Percentiles rank a stretch among this genome's conserved stretches.
phyloP scores from a whole-genome alignment of 1,139 yeast genomes.

The Candida buenavistaensis region DNA sequence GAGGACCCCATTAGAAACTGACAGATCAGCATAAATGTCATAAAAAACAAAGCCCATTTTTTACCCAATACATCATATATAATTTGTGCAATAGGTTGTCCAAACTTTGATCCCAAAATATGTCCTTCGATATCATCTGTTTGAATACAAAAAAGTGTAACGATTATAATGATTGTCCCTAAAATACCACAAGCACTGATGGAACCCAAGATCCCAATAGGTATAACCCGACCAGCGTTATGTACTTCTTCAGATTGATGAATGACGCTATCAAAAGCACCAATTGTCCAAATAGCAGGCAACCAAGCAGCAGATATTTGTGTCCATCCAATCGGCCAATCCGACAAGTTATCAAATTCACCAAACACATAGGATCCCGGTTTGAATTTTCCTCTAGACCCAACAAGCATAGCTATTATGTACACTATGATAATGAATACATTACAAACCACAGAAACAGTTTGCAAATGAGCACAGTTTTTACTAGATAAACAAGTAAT shows the following conservation, averaged over 20 bases:
- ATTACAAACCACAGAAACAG: slow-evolving; percentile 57
- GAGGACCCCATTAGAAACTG: slow-evolving; percentile 66
- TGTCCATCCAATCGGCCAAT: slow-evolving; percentile 68
- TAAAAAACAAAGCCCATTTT: slow-evolving; percentile 66
- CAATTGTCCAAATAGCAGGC: slow-evolving; percentile 68
- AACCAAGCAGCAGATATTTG: slow-evolving; percentile 56
- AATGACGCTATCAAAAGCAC: slow-evolving; percentile 70
- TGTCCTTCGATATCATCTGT: slow-evolving; percentile 42
- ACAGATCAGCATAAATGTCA: slow-evolving; percentile 57
- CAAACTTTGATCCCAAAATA: slow-evolving; percentile 46
- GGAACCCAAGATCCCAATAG: slow-evolving; percentile 53
- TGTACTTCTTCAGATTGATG: slow-evolving; percentile 74
- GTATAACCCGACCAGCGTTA: slow-evolving; percentile 65
- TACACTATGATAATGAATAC: slow-evolving; percentile 55
- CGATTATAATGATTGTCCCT: slow-evolving; percentile 58
- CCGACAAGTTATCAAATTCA: slow-evolving; percentile 49
- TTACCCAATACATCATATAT: slow-evolving; percentile 64
- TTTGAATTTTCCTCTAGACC: slow-evolving; percentile 31
- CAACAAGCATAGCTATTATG: slow-evolving; percentile 65
- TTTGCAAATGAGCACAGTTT: slow-evolving; percentile 57
- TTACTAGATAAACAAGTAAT: slow-evolving; percentile 34
- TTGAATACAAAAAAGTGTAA: slow-evolving; percentile 54
- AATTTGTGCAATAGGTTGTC: slow-evolving; percentile 65
- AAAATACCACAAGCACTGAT: slow-evolving; percentile 58
- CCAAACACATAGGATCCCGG: slow-evolving; percentile 53